Evolutionary conservation across 2,329 filamentous ascomycete genomes (phyloP).

Genomic region (Penicillium palitans): DNA sequence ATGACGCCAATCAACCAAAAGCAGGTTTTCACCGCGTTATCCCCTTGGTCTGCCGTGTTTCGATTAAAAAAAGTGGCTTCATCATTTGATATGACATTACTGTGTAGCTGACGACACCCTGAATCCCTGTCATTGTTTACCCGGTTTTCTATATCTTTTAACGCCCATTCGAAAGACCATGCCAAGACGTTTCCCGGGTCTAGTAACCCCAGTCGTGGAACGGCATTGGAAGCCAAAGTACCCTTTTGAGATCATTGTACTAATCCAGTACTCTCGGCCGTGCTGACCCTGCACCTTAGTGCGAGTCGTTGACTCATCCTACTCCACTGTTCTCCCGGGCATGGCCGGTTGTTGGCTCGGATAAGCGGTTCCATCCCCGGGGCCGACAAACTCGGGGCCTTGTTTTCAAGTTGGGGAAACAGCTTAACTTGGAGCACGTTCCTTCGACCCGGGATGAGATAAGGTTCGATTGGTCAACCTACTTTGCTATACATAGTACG

Average conservation of each 20-base stretch:
- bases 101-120: conserved; percentile 3
- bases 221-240: background rate
- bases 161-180: background rate
- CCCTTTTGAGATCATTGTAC: background rate
- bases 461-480: background rate
- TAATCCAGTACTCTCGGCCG: background rate
- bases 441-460: background rate
- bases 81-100: background rate
- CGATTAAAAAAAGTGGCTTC: background rate
- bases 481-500: background rate
- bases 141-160: background rate
- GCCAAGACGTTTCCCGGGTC: conserved; percentile 1
- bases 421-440: background rate
- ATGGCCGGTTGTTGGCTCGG: background rate
- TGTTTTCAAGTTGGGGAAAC: background rate
- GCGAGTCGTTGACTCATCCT: conserved; percentile 2
- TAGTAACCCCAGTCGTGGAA: background rate
- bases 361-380: background rate
- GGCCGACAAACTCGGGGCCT: background rate
- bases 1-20: conserved; percentile 10
- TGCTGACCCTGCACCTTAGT: background rate
- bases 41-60: background rate
- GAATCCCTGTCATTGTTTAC: background rate
- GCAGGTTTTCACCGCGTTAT: conserved; percentile 22
- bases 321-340: conserved; percentile 1